Percentiles rank a stretch among this genome's conserved stretches.
Evolutionary conservation across 306 rosid genomes (phyloP).

Genomic region (Citrullus colocynthis): DNA sequence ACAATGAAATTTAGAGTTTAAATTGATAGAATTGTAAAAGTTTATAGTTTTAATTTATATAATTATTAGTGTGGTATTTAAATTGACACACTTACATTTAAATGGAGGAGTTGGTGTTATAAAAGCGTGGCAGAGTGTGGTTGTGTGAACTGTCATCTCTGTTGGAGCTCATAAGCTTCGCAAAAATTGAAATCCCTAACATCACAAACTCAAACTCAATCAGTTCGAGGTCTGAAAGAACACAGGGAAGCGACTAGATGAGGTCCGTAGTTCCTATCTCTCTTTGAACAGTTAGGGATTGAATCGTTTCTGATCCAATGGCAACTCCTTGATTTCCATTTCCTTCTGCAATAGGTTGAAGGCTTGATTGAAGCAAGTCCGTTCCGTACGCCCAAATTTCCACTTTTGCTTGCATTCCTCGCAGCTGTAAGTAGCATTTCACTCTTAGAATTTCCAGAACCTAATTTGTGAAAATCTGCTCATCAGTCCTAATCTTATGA

Average conservation of each 20-base stretch:
- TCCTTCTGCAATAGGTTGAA: neutral
- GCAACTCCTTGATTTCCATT: neutral
- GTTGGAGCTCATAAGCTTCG: too few species aligned
- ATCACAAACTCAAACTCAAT: too few species aligned
- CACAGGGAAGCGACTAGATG: neutral
- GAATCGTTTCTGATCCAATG: neutral
- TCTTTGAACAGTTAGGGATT: neutral
- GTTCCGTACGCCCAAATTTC: neutral
- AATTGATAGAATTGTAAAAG: too few species aligned
- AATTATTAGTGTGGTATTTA: too few species aligned
- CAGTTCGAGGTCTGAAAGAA: neutral
- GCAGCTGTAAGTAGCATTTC: neutral
- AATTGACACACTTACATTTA: too few species aligned
- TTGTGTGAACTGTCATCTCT: too few species aligned
- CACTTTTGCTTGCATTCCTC: neutral
- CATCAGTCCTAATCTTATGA: neutral
- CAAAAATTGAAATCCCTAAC: too few species aligned
- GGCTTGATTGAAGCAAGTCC: neutral
- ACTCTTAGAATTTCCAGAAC: neutral
- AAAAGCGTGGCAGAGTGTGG: too few species aligned
- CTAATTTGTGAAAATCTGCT: neutral
- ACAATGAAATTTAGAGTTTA: too few species aligned
- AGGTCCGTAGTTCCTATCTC: neutral
- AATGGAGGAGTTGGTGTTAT: too few species aligned
- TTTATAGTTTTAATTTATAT: too few species aligned